A percentile compares a stretch with the other conserved stretches of the same genome.
phyloP scores from a whole-genome alignment of 2,329 filamentous ascomycete genomes.

The Epichloe sibirici region DNA sequence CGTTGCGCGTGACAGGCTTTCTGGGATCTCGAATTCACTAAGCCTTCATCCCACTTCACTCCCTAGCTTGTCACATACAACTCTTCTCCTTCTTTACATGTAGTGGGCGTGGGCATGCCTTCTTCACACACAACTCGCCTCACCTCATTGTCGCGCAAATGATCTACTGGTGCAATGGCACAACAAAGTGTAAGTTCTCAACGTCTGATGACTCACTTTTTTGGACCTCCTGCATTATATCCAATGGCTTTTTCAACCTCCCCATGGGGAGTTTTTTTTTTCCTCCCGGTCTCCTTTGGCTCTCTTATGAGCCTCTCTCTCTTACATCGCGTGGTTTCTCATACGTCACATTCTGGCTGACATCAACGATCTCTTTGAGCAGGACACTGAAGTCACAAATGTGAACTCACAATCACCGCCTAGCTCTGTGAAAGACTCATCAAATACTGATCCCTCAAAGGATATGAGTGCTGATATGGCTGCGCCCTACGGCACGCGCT shows the following conservation, averaged over 20 bases:
- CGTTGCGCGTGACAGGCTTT: not conserved
- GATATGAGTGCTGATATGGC: slow-evolving; percentile 40
- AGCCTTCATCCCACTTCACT: not conserved
- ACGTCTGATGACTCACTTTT: not conserved
- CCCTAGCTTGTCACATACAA: slow-evolving; percentile 1
- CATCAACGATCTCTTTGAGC: slow-evolving; percentile 1
- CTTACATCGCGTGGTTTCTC: not conserved
- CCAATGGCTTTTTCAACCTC: slow-evolving; percentile 1
- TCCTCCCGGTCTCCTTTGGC: not conserved
- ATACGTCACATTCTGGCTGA: slow-evolving; percentile 1
- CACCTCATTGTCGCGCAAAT: slow-evolving; percentile 23
- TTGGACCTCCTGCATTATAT: slow-evolving; percentile 2
- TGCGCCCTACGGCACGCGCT: slow-evolving; percentile 81
- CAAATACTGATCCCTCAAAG: slow-evolving; percentile 35
- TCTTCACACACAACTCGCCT: slow-evolving; percentile 16
- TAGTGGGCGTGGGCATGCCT: slow-evolving; percentile 16
- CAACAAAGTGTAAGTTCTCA: slow-evolving; percentile 25
- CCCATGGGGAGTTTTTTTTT: not conserved
- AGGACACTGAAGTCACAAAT: slow-evolving; percentile 25
- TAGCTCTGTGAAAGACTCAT: slow-evolving; percentile 35
- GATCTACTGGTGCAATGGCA: slow-evolving; percentile 25
- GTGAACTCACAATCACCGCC: slow-evolving; percentile 20
- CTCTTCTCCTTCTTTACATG: slow-evolving; percentile 7
- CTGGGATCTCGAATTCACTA: not conserved
- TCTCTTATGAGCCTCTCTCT: not conserved